phyloP scores from a whole-genome alignment of 1,284 basidiomycete species.

The Ustilago tritici region DNA sequence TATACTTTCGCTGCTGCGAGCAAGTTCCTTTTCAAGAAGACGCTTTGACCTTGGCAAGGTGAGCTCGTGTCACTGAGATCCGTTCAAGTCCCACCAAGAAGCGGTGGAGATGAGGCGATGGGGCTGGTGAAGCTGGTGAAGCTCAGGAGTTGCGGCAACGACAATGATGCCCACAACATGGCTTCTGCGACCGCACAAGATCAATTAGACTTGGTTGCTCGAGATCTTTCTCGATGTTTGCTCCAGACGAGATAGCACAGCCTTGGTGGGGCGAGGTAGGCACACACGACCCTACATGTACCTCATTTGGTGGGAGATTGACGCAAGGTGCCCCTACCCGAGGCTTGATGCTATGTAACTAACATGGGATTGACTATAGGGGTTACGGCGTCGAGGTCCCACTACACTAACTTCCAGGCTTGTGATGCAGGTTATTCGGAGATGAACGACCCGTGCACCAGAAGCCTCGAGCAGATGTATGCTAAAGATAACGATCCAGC shows the following conservation, averaged over 20 bases:
- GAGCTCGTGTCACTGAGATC: neutral
- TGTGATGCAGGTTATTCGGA: neutral
- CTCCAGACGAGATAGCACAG: neutral
- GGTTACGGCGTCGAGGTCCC: neutral
- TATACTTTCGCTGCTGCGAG: neutral
- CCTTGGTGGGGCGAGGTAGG: neutral
- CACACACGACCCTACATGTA: neutral
- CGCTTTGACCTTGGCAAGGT: constrained; percentile 1
- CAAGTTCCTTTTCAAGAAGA: neutral
- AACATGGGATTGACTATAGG: no score
- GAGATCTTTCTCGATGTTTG: neutral
- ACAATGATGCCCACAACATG: neutral
- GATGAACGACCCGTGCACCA: neutral
- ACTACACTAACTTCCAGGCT: neutral
- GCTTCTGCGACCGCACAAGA: neutral
- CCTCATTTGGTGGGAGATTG: neutral
- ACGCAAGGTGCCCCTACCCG: neutral
- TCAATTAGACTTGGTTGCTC: neutral
- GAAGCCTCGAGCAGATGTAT: neutral
- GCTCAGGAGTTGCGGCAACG: neutral
- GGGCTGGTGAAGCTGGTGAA: neutral
- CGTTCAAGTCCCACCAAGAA: neutral
- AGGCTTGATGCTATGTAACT: no score
- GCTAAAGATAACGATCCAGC: no score
- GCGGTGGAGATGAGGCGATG: neutral